Base-by-base conservation (phyloP, 75 land plant species). In the Pinus taeda region DNA sequence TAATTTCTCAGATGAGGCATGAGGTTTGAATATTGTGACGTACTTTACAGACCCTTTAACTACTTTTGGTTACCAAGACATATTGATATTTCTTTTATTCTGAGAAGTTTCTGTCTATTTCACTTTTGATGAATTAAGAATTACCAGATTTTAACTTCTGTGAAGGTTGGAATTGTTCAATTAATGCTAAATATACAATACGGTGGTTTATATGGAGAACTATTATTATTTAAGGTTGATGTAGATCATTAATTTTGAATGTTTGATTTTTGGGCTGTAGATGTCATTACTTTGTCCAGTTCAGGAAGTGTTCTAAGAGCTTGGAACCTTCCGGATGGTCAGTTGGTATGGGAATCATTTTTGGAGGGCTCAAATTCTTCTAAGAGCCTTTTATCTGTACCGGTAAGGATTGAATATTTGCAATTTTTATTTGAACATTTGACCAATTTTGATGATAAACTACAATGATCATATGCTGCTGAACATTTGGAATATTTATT, bases 251-350 rank as follows among this genome's bases (percentile, higher is more conserved):
- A 17, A 74, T 22, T 60, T 71, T 30, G 33, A 59, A 13, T 55
- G 4, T 45, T 15, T 20, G n/a, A 18, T 69, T n/a, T 69, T 37
- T 39, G 72, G 49, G 18, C 73, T 83, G 56, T 85, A 97, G 99
- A 95, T 91, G 98, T 89, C 64, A 73, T 97, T 39, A 86, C 96
- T 26, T 86, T 91, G 59, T 97, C 99, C 53, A 86, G 87, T n/a
- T 81, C 78, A 49, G 98, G 99, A 55, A 86, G 84, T 76, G 76
- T 84, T 37, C 66, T 97, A 62, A 89, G 99, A 85, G 93, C 99
- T 69, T 97, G 98, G 98, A 94, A 91, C 77, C 89, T 97, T 82
- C 95, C 99, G 72, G 98, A 97, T 90, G 99, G 99, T 4, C 88
- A 95, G 78, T 81, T 97, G 83, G 81, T 90, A 17, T 97, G 99